Evolutionary conservation across 768 basidiomycete species (phyloP).

Genomic region (Lactarius vividus): DNA sequence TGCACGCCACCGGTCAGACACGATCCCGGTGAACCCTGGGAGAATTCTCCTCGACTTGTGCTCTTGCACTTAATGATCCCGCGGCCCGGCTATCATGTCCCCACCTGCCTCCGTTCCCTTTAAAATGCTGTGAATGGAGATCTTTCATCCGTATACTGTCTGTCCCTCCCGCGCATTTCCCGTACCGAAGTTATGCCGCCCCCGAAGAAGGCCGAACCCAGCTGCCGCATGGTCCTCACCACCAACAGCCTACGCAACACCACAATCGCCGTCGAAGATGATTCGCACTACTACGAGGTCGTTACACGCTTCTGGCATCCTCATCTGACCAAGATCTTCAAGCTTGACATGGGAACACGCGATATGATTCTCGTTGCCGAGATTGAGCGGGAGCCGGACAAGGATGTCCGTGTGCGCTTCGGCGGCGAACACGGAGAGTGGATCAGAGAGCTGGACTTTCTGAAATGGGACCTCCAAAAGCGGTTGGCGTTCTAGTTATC

Average conservation of each 20-base stretch:
- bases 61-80: not conserved
- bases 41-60: constrained; percentile 10
- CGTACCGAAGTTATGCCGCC: constrained; percentile 28
- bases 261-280: constrained; percentile 42
- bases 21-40: constrained; percentile 6
- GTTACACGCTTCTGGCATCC: constrained; percentile 57
- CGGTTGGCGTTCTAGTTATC: constrained; percentile 30
- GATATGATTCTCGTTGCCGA: constrained; percentile 44
- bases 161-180: not conserved
- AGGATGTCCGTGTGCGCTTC: constrained; percentile 43
- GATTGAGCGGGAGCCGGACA: constrained; percentile 40
- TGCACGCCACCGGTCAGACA: constrained; percentile 2
- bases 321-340: constrained; percentile 48
- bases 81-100: not conserved
- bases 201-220: constrained; percentile 39
- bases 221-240: constrained; percentile 41
- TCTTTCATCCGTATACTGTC: not conserved
- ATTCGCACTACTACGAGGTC: constrained; percentile 49
- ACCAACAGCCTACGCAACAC: constrained; percentile 53
- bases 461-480: constrained; percentile 36
- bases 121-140: not conserved
- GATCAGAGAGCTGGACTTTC: constrained; percentile 40
- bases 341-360: constrained; percentile 44
- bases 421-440: constrained; percentile 42
- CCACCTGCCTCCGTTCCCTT: not conserved